Base-by-base conservation (phyloP, 768 basidiomycete genomes). In the Phylloporus sp. region DNA sequence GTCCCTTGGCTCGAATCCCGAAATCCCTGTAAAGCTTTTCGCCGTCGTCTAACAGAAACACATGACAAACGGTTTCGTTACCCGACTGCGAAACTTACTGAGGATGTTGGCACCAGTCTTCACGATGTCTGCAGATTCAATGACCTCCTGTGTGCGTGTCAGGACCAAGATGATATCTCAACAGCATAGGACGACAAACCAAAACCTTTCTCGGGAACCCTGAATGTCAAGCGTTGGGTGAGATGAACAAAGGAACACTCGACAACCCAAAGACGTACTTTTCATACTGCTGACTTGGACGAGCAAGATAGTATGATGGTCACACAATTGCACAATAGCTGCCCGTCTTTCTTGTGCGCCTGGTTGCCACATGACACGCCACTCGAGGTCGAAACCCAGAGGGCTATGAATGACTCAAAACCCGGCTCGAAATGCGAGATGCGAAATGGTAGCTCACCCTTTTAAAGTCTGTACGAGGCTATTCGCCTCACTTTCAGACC, bases 331-430 rank as follows among this genome's bases (percentile, higher is more conserved):
- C 1, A 80, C 72, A 3, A 78, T 62, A 0, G 79, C 75, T 2
- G 74, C 72, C 28, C 68, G 65, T 44, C 71, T 64, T 48, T 72
- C 70, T 29, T 61, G 53, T 7, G 66, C 62, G 28, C 67, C 60
- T 4, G 61, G 62, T n/a, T 63, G 56, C 47, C 65, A 70, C 40
- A 60, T 58, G 18, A 76, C 69, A 15, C 68, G 63, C 79, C 79
- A 80, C 57, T 80, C 79, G 36, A 80, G 66, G 61, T 80, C 79
- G 26, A 80, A 77, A 7, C 80, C 79, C 10, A 80, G 39, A 9
- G 79, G 73, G 2, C 77, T 79, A 38, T 22, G 28, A 8, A 36
- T 27, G 48, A 15, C 11, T 56, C 39, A 36, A 29, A 50, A 15
- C 11, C 55, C 39, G 50, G 45, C 29, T 3, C 12, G 15, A 10